Base-by-base conservation (phyloP, 176 grass and related monocot species). In the Ensete ventricosum region DNA sequence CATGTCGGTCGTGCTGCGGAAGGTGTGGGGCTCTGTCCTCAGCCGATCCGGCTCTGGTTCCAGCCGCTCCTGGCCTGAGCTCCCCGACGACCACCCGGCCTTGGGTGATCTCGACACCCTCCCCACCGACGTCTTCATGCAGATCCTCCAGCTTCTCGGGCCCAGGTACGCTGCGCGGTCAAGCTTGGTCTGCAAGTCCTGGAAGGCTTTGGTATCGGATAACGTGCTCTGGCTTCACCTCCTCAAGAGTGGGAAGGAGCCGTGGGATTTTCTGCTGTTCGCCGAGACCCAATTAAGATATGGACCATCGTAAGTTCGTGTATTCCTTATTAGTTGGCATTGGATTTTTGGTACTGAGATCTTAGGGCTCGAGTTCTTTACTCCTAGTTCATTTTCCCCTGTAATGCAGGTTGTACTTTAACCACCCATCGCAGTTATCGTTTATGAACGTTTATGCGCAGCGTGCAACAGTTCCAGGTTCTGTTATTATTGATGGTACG, bases 401-500 rank as follows among this genome's bases (percentile, higher is more conserved):
- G 54, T 54, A 57, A 72, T 71, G 76, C 79, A 98, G 90, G 84
- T 29, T 73, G 19, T 89, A 79, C 64, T 84, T 84, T 89, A 70
- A 68, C 22, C 58, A 59, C 55, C 71, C 75, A 49, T 74, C 63
- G 59, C 82, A 93, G 25, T 80, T 89, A 73, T 91, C 88, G 0
- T 93, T 98, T 76, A 93, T 89, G 84, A 81, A 78, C 19, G 73
- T 98, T 84, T 91, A 93, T 77, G 80, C 63, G 50, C 77, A 74
- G 20, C 82, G 88, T 64, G 85, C 55, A 24, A 54, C 78, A 20
- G 82, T 91, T 78, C 94, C 86, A 9, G 88, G 90, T 77, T 86
- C 90, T 70, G 79, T 98, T 83, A 83, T 98, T 64, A 82, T 98
- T 50, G 94, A 98, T 74, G 90, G 95, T 98, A 91, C 66, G 55